Conservation (phyloP, 495 filamentous ascomycete genomes). For the Xylaria venustula region DNA sequence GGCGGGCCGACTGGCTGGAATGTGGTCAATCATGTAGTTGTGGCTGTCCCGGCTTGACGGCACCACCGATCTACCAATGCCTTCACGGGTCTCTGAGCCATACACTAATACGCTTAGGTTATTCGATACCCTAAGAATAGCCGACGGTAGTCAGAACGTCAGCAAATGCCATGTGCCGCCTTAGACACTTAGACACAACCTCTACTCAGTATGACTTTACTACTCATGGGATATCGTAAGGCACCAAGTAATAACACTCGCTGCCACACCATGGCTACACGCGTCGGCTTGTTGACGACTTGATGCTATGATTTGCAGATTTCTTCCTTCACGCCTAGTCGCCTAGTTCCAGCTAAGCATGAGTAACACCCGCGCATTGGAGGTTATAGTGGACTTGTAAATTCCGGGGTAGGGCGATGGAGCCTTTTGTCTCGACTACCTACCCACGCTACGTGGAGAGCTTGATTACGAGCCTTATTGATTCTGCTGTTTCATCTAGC, state of each 20-base stretch:
- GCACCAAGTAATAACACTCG: not conserved
- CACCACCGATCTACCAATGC: conserved; percentile 15
- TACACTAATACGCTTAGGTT: not conserved
- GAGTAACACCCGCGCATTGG: conserved; percentile 7
- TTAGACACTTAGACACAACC: not conserved
- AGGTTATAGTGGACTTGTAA: conserved; percentile 3
- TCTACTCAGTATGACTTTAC: not conserved
- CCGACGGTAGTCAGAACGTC: conserved; percentile 2
- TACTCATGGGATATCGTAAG: conserved; percentile 8
- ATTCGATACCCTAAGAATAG: conserved; percentile 12
- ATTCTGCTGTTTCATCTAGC: not conserved
- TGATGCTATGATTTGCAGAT: conserved; percentile 9
- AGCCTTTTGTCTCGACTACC: not conserved
- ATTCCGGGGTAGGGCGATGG: conserved; percentile 6
- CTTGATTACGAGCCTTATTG: not conserved
- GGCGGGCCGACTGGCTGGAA: conserved; percentile 4
- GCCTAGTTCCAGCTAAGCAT: conserved; percentile 13
- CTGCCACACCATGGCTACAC: conserved; percentile 1
- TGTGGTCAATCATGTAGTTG: not conserved
- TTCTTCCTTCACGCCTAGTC: not conserved
- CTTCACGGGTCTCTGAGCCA: not conserved
- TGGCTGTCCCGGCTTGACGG: conserved; percentile 17
- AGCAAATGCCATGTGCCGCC: conserved; percentile 3
- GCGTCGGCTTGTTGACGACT: not conserved
- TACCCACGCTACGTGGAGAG: not conserved